Percentiles rank a stretch among this genome's conserved stretches.
Conservation (phyloP, 306 rosid species). For the Crataegus laevigata region DNA sequence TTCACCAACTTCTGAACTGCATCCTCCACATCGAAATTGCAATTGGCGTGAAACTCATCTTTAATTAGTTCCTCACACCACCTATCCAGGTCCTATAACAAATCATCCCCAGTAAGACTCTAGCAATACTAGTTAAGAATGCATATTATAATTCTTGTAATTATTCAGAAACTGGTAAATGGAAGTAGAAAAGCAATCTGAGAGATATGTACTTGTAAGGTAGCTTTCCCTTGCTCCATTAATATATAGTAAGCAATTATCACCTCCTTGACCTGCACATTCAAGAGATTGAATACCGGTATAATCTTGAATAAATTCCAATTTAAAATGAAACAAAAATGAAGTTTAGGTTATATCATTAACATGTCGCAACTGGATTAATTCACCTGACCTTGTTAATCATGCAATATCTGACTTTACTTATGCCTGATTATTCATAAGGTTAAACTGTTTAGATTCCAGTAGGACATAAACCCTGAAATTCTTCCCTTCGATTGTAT, state of each 20-base stretch:
- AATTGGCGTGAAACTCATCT: constrained; percentile 65
- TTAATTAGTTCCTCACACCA: constrained; percentile 81
- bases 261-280: constrained; percentile 82
- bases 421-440: background rate
- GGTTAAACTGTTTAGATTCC: background rate
- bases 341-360: background rate
- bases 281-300: constrained; percentile 2
- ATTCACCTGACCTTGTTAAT: background rate
- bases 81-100: constrained; percentile 68
- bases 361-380: background rate
- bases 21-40: constrained; percentile 94
- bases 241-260: constrained; percentile 78
- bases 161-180: background rate
- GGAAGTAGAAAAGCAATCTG: constrained; percentile 10
- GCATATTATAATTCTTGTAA: background rate
- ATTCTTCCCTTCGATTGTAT: background rate
- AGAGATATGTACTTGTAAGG: constrained; percentile 44
- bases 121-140: background rate
- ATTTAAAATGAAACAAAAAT: background rate
- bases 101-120: background rate
- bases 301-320: background rate
- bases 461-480: background rate
- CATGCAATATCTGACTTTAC: background rate
- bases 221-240: constrained; percentile 96
- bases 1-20: constrained; percentile 77